phyloP scores from a whole-genome alignment of 2,329 filamentous ascomycete genomes.

The Monilinia polystroma region DNA sequence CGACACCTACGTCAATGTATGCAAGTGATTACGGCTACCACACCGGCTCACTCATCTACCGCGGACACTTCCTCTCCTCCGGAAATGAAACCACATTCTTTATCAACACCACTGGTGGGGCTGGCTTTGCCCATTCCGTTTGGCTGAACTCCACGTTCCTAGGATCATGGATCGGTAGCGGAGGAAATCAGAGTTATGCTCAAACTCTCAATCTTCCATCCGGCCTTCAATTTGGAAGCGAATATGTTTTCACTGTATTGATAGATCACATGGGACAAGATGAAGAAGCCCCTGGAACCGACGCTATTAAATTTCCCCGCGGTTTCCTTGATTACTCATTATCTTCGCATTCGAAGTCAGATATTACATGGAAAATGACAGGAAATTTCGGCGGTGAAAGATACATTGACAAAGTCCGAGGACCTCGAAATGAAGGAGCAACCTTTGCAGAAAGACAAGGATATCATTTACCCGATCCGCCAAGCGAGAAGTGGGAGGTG shows the following conservation, averaged over 20 bases:
- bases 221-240: constrained; percentile 56
- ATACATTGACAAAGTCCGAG: constrained; percentile 58
- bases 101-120: constrained; percentile 62
- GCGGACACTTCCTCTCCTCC: constrained; percentile 63
- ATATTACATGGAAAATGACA: constrained; percentile 63
- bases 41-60: constrained; percentile 64
- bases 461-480: constrained; percentile 57
- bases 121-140: constrained; percentile 61
- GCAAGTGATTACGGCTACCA: constrained; percentile 71
- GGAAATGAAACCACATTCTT: constrained; percentile 55
- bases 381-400: constrained; percentile 66
- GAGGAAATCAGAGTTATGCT: constrained; percentile 55
- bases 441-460: constrained; percentile 63
- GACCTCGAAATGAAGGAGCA: constrained; percentile 66
- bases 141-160: constrained; percentile 63
- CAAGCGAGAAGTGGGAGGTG: constrained; percentile 45
- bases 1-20: constrained; percentile 61
- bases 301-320: constrained; percentile 61
- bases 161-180: constrained; percentile 52
- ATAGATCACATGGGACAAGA: constrained; percentile 71
- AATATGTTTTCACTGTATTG: constrained; percentile 64
- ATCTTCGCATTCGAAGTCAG: constrained; percentile 46
- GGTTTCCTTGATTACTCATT: constrained; percentile 63
- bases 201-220: constrained; percentile 62
- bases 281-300: constrained; percentile 58